A percentile compares a stretch with the other conserved stretches of the same genome.
These are phyloP conservation scores for Candida pini DNA, from an alignment of 805 yeast species.

Conservation along the genomic window DNA sequence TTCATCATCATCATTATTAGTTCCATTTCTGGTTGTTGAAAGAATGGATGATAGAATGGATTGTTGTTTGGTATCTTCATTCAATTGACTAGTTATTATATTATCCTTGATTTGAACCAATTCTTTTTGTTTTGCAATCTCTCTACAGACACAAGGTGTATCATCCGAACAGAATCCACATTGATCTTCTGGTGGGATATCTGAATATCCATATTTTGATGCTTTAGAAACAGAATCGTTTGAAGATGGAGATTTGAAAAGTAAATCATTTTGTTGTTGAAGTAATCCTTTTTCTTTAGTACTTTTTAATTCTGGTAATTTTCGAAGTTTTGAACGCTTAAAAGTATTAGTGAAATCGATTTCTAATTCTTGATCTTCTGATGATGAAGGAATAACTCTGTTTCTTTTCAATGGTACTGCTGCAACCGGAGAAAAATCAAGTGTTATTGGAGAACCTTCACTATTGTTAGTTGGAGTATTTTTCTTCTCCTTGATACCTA, in stretches of 20 bases:
- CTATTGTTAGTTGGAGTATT: conserved; percentile 5
- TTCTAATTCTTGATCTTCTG: conserved; percentile 29
- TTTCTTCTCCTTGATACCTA: conserved; percentile 33
- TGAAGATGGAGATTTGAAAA: conserved; percentile 20
- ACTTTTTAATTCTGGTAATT: conserved; percentile 16
- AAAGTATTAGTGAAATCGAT: conserved; percentile 52
- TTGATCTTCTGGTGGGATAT: conserved; percentile 48
- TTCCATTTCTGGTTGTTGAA: not conserved
- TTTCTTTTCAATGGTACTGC: conserved; percentile 56
- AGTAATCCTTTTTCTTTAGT: not conserved
- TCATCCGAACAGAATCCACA: conserved; percentile 95
- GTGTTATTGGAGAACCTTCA: too few relatives aligned
- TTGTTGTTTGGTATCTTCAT: conserved; percentile 3
- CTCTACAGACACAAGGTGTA: conserved; percentile 89
- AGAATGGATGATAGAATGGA: not conserved
- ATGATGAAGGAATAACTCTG: too few relatives aligned
- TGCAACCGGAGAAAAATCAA: conserved; percentile 50
- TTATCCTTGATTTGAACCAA: conserved; percentile 18
- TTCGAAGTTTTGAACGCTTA: conserved; percentile 25
- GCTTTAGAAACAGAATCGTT: conserved; percentile 10
- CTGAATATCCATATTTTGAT: conserved; percentile 34
- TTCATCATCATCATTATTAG: conserved; percentile 1
- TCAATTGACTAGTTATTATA: conserved; percentile 16
- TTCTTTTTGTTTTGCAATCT: conserved; percentile 50
- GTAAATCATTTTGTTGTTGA: conserved; percentile 17